Evolutionary conservation across 2,329 filamentous ascomycete species (phyloP).

Genomic region (Cladosporium halotolerans): DNA sequence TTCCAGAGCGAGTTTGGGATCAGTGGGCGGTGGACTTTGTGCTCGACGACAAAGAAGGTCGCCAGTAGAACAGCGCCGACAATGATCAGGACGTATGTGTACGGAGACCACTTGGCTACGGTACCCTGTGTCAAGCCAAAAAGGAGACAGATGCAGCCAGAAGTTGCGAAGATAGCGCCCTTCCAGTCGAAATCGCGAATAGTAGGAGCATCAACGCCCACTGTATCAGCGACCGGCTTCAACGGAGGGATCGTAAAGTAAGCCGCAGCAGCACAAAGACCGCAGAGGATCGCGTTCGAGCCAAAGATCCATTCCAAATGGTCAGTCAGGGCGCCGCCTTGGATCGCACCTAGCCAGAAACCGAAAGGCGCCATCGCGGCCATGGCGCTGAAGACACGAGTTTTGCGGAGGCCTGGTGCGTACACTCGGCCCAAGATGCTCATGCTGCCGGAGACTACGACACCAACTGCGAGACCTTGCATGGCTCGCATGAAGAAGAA

Average conservation of each 20-base stretch:
- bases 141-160: conserved; percentile 30
- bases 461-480: conserved; percentile 33
- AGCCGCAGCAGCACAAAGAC: conserved; percentile 32
- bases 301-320: conserved; percentile 41
- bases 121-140: conserved; percentile 34
- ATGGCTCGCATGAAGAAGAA: conserved; percentile 35
- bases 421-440: conserved; percentile 35
- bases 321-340: conserved; percentile 37
- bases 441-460: conserved; percentile 33
- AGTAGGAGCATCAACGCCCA: conserved; percentile 17
- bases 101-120: conserved; percentile 31
- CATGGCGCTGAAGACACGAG: conserved; percentile 33
- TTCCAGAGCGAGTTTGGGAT: conserved; percentile 36
- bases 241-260: conserved; percentile 37
- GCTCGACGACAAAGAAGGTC: conserved; percentile 30
- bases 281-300: conserved; percentile 36
- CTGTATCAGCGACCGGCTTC: conserved; percentile 26
- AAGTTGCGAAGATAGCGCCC: conserved; percentile 25
- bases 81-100: conserved; percentile 33
- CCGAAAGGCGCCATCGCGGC: conserved; percentile 32
- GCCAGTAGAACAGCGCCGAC: conserved; percentile 27
- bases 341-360: conserved; percentile 33
- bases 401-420: conserved; percentile 34
- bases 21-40: conserved; percentile 27
- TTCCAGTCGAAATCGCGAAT: conserved; percentile 28